Evolutionary conservation across 306 rosid genomes (phyloP), one percentile per base, ranked within the genome.

Genomic region (Prunus mira): DNA sequence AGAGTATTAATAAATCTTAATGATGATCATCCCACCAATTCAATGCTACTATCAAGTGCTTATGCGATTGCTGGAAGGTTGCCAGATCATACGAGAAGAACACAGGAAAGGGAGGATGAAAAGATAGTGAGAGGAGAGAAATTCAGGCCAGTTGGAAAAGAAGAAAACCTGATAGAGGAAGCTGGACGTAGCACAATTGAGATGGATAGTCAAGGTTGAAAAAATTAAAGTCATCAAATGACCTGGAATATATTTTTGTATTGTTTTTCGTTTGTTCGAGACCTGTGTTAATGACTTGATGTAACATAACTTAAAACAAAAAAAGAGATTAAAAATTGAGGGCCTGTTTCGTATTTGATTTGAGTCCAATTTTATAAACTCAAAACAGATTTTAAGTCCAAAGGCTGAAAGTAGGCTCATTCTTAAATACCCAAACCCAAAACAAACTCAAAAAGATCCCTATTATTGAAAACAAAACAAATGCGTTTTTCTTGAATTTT

Each of bases 31-130:
- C 91, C 95, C 68, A 76, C 91, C 0, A 89, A 91, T 82, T 82
- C 91, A 64, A 89, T 89, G 75, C 97, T 88, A 28, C 65, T 89
- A 61, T 86, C 87, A 20, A 78, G 91, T 79, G 80, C 88, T 45
- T 91, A 89, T 69, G 93, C 89, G 6, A 80, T 79, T 76, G 91
- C 89, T 47, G 95, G 95, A 76, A 91, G 92, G 80, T 70, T 86
- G 79, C 68, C 80, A 18, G 91, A 87, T 82, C 79, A 78, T 75
- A 38, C 51, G 34, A 67, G 64, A 60, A 25, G 70, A 71, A 25
- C 45, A 72, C 85, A 82, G 81, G 86, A 82, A 79, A 74, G 20
- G 73, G 50, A 84, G 77, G 82, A 78, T 81, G 81, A 55, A 58
- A 57, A 72, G 57, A 65, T 52, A n/a, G 17, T 22, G 60, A 68